These are phyloP conservation scores for Globisporangium parvum DNA, from an alignment of 352 stramenopile genomes.

Conservation along the genomic window DNA sequence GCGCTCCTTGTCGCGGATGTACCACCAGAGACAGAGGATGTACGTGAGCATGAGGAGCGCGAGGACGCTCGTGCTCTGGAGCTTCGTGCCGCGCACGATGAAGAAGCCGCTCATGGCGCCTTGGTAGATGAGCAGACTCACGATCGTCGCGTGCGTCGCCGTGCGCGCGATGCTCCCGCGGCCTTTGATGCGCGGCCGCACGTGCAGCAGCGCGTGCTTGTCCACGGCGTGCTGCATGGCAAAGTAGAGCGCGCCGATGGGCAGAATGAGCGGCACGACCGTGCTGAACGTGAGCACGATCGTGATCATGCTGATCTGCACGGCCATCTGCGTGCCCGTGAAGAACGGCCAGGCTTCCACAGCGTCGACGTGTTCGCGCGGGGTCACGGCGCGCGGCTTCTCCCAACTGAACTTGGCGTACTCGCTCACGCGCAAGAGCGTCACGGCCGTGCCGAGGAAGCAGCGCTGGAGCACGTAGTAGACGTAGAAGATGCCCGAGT, in stretches of 20 bases:
- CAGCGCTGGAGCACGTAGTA: conserved; percentile 83
- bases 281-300: conserved; percentile 84
- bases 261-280: conserved; percentile 79
- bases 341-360: conserved; percentile 80
- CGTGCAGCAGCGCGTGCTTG: conserved; percentile 79
- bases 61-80: conserved; percentile 62
- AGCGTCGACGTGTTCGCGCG: conserved; percentile 55
- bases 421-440: conserved; percentile 70
- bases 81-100: conserved; percentile 67
- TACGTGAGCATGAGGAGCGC: conserved; percentile 81
- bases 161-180: conserved; percentile 78
- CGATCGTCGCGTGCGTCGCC: conserved; percentile 70
- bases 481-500: conserved; percentile 87
- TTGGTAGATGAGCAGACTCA: conserved; percentile 78
- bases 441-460: conserved; percentile 75
- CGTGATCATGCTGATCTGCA: conserved; percentile 82
- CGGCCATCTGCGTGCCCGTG: conserved; percentile 73
- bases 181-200: conserved; percentile 80
- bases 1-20: conserved; percentile 82
- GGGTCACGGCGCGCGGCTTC: conserved; percentile 71
- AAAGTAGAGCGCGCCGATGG: conserved; percentile 78
- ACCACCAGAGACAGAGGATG: conserved; percentile 73
- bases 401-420: conserved; percentile 77
- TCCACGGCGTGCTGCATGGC: conserved; percentile 79
- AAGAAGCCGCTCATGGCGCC: conserved; percentile 82